A percentile compares a stretch with the other conserved stretches of the same genome.
Conservation (phyloP, 2,329 filamentous ascomycete genomes). For the Shiraia bambusicola region DNA sequence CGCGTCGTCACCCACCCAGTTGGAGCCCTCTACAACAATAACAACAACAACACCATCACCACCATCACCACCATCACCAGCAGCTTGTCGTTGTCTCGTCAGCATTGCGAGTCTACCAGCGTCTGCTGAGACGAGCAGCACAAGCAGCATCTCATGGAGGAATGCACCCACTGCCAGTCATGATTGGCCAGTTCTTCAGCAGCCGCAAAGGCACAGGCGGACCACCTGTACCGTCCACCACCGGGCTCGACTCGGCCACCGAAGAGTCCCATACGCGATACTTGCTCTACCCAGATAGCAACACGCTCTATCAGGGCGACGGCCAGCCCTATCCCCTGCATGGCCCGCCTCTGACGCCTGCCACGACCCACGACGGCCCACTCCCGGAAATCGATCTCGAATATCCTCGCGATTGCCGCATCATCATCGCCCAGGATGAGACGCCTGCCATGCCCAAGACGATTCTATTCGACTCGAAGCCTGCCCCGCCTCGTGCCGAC, state of each 20-base stretch:
- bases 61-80: too few species aligned
- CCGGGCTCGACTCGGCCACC: conserved; percentile 40
- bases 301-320: conserved; percentile 39
- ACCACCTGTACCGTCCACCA: conserved; percentile 27
- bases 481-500: conserved; percentile 33
- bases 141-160: conserved; percentile 10
- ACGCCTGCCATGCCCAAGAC: conserved; percentile 37
- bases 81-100: too few species aligned
- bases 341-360: conserved; percentile 29
- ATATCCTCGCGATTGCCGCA: conserved; percentile 44
- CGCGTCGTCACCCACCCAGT: too few species aligned
- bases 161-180: conserved; percentile 31
- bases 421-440: conserved; percentile 49
- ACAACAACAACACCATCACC: too few species aligned
- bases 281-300: conserved; percentile 45
- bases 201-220: conserved; percentile 33
- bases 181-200: conserved; percentile 47
- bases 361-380: conserved; percentile 39
- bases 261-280: conserved; percentile 46
- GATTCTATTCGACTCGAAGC: conserved; percentile 48
- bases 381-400: conserved; percentile 47
- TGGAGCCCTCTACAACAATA: too few species aligned
- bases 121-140: conserved; percentile 15
- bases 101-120: conserved; percentile 17
- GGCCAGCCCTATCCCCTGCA: conserved; percentile 41